Evolutionary conservation across 192 early-diverging fungal species (phyloP), one percentile per base, ranked within the genome.

Genomic region (Funneliformis geosporum): DNA sequence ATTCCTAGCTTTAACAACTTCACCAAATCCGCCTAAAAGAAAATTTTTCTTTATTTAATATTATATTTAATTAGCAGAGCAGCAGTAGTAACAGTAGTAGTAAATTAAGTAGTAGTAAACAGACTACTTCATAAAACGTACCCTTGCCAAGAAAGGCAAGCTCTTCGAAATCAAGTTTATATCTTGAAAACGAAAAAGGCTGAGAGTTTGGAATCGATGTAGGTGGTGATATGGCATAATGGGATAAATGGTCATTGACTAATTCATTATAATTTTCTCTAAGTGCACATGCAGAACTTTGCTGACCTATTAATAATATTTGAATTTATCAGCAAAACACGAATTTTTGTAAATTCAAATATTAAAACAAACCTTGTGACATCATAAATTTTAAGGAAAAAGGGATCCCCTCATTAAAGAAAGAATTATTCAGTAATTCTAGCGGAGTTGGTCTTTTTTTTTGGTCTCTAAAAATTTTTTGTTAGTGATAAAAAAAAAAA

Each of bases 1-100:
- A 79, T 98, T 97, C 18, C 94, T 88, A 1, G 95, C 95, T 81
- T 98, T 98, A 46, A 97, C 92, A 0, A 98, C 97, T 73, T 92
- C 91, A n/a, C 97, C 97, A 88, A 96, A 98, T 4, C 96, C 96
- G 6, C 96, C 72, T 74, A 55, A 55, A 25, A 11, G 10, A 73
- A 87, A 60, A 76, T 75, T 16, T 69, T 65, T 25, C 10, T 86
- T 85, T 42, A 91, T 73, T 44, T 89, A 83, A 43, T 85, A 81
- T 77, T 60, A 16, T 60, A 60, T 38, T 76, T 74, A 39, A 50
- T 16, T 16, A 4, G 12, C 4, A 50, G 12, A 50, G 18, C 0
- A 18, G 14, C 33, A 2, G 18, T 50, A 16, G 14, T 50, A 16
- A 16, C 0, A 16, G 3, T 16, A 50, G 18, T 50, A 50, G 12